Evolutionary conservation across 2,329 filamentous ascomycete genomes (phyloP).

Genomic region (Colletotrichum siamense): DNA sequence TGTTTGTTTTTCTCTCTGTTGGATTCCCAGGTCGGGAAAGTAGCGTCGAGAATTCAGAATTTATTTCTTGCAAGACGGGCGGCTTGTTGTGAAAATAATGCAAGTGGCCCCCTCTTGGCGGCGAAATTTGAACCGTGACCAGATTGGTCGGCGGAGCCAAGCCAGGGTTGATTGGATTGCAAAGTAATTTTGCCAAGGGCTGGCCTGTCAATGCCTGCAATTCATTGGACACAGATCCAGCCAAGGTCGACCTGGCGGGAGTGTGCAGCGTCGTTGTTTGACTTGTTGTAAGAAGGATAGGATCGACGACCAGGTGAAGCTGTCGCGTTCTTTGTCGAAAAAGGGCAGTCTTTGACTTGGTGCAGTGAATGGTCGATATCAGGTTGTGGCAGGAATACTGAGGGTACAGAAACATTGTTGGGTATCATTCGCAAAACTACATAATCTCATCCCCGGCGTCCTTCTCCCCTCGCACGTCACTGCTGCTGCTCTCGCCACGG

Average conservation of each 20-base stretch:
- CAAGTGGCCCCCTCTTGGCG: background rate
- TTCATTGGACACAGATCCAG: background rate
- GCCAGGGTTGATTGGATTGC: constrained; percentile 2
- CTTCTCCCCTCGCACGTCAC: constrained; percentile 49
- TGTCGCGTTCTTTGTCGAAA: background rate
- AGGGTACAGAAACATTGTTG: background rate
- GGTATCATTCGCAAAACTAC: background rate
- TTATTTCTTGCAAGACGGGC: background rate
- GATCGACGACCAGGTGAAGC: background rate
- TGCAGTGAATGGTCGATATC: background rate
- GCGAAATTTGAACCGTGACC: background rate
- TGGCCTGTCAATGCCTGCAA: background rate
- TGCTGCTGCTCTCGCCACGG: constrained; percentile 26
- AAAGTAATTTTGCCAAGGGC: background rate
- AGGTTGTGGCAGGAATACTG: background rate
- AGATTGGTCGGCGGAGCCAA: background rate
- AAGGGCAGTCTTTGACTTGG: background rate
- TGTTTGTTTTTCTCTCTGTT: background rate
- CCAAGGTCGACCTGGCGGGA: background rate
- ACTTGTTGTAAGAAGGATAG: background rate
- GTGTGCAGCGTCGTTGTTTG: background rate
- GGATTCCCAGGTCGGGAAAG: background rate
- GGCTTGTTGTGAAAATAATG: background rate
- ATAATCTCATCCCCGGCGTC: constrained; percentile 18
- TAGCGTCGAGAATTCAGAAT: background rate